Evolutionary conservation across 2,329 filamentous ascomycete species (phyloP), one percentile per base, ranked within the genome.

Genomic region (Claviceps pazoutovae): DNA sequence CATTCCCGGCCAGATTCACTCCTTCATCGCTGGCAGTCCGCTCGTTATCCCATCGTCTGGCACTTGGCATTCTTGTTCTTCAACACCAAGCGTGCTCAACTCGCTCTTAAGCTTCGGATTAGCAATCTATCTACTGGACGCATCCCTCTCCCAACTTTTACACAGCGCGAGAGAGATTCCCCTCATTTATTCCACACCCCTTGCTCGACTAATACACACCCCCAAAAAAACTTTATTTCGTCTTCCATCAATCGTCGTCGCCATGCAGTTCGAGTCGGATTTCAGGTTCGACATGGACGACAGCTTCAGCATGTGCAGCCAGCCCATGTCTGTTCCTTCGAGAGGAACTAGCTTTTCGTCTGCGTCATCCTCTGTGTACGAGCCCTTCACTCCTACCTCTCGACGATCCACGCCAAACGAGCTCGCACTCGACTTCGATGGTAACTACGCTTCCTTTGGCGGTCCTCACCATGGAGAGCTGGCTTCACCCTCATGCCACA

Each of bases 351-450:
- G 67, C 61, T 71, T 69, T 56, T 70, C 68, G 6, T 68, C 68
- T 8, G 62, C 65, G 39, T 42, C 39, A 34, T 69, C 67, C 30
- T 69, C 68, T 36, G 57, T 61, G 49, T 72, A 70, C 64, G 70
- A 70, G 42, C 65, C 70, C 26, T 73, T 68, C 54, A 74, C 71
- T 42, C 71, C 71, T 45, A 67, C 64, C 34, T 73, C 72, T 52
- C 64, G 69, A 60, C 67, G 70, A 51, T 72, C 71, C 45, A 69
- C 69, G 17, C 69, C 71, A 8, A 63, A 69, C 56, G 63, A 66
- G 51, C 60, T 66, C 39, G 59, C 58, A 49, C 58, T 72, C 55
- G 66, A 69, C 45, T 69, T 69, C 55, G 65, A 71, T 17, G 60
- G 58, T n/a, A 55, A 59, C 51, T 68, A 62, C 48, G 58, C 54